Conservation (phyloP, 805 yeast species). For the Komagataella kurtzmanii region DNA sequence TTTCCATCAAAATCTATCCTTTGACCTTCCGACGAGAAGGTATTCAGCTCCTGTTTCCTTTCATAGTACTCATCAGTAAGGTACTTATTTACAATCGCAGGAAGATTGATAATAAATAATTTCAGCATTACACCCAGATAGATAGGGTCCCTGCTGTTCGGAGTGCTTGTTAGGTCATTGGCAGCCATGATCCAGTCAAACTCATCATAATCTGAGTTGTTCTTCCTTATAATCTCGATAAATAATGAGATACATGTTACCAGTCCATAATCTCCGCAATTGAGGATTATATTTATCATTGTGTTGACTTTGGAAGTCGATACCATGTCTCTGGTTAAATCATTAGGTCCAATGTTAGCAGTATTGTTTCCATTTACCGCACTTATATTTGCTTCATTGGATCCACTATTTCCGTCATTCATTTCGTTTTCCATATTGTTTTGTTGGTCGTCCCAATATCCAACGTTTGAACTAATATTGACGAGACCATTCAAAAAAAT, state of each 20-base stretch:
- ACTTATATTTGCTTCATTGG: constrained; percentile 1
- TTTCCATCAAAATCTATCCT: background rate
- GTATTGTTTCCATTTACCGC: constrained; percentile 26
- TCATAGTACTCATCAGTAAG: constrained; percentile 15
- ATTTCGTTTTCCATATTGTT: background rate
- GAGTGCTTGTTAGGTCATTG: constrained; percentile 16
- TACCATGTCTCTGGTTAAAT: constrained; percentile 80
- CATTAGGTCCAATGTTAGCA: constrained; percentile 92
- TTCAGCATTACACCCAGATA: constrained; percentile 77
- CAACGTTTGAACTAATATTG: constrained; percentile 26
- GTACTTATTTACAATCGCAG: constrained; percentile 16
- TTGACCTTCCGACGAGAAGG: background rate
- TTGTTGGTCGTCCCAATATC: constrained; percentile 16
- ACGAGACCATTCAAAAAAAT: constrained; percentile 88
- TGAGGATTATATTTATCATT: constrained; percentile 64
- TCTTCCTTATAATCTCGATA: constrained; percentile 86
- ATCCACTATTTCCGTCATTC: constrained; percentile 4
- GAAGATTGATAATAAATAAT: constrained; percentile 42
- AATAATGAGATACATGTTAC: constrained; percentile 90
- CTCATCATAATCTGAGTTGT: constrained; percentile 86
- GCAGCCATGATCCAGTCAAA: constrained; percentile 20
- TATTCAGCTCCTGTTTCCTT: background rate
- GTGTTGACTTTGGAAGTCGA: constrained; percentile 50
- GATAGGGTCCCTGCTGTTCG: constrained; percentile 82
- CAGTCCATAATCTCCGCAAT: constrained; percentile 65